Percentiles rank a stretch among this genome's conserved stretches.
phyloP scores from a whole-genome alignment of 1,284 basidiomycete species.

The Sanghuangporus baumii region DNA sequence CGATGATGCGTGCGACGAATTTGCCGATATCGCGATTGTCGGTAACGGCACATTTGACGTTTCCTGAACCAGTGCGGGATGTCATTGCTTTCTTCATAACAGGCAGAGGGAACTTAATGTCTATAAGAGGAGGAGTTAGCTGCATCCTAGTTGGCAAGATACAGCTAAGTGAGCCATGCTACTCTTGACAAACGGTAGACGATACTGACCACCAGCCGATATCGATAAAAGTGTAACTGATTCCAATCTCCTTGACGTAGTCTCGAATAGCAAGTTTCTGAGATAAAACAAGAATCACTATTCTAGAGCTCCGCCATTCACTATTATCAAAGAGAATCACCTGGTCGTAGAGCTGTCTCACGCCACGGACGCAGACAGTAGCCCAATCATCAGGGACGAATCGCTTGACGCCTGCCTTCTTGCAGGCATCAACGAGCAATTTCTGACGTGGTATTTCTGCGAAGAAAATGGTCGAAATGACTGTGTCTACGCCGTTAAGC shows the following conservation, averaged over 20 bases:
- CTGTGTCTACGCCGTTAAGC: conserved; percentile 5
- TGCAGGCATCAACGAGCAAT: conserved; percentile 7
- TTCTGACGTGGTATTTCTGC: not conserved
- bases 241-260: conserved; percentile 9
- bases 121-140: not conserved
- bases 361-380: conserved; percentile 9
- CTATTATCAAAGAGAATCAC: not conserved
- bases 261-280: conserved; percentile 15
- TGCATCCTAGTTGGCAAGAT: conserved; percentile 3
- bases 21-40: conserved; percentile 14
- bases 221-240: conserved; percentile 18
- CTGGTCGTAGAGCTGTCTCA: not conserved
- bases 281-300: not conserved
- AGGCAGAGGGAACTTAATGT: not conserved
- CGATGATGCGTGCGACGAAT: conserved; percentile 19
- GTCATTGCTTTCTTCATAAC: not conserved
- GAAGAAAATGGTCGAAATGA: conserved; percentile 5
- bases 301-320: not conserved
- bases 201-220: conserved; percentile 17
- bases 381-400: conserved; percentile 18
- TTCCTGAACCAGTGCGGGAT: conserved; percentile 1
- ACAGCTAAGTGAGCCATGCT: conserved; percentile 2
- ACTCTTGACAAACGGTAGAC: not conserved
- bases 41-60: conserved; percentile 17
- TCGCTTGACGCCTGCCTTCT: conserved; percentile 14